A percentile compares a stretch with the other conserved stretches of the same genome.
Evolutionary conservation across 2,329 filamentous ascomycete genomes (phyloP).

Genomic region (Endoconidiophora polonica): DNA sequence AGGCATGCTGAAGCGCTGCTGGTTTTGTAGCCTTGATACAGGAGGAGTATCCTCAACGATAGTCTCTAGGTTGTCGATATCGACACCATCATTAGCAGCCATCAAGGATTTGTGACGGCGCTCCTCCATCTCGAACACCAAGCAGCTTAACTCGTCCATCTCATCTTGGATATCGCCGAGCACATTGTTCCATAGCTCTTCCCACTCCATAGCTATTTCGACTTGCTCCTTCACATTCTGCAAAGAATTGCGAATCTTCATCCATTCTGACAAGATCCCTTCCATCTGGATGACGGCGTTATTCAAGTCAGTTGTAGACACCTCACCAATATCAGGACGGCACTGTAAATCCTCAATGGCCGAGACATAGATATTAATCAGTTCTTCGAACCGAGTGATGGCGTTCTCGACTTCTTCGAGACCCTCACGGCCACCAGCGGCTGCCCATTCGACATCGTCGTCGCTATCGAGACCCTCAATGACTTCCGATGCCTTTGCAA

Average conservation of each 20-base stretch:
- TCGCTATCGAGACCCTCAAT: slow-evolving; percentile 80
- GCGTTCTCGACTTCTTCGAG: slow-evolving; percentile 56
- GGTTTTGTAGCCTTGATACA: slow-evolving; percentile 29
- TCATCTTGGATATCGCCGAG: slow-evolving; percentile 86
- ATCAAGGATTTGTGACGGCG: slow-evolving; percentile 67
- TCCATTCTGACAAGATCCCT: slow-evolving; percentile 67
- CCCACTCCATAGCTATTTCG: slow-evolving; percentile 97
- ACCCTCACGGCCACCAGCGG: slow-evolving; percentile 66
- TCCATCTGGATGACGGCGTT: slow-evolving; percentile 80
- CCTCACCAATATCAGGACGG: slow-evolving; percentile 55
- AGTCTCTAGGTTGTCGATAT: slow-evolving; percentile 79
- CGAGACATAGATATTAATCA: slow-evolving; percentile 82
- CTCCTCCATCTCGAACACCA: slow-evolving; percentile 98
- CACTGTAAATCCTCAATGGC: slow-evolving; percentile 86
- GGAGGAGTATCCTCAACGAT: slow-evolving; percentile 77
- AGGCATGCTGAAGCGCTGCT: slow-evolving; percentile 46
- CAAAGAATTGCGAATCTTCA: slow-evolving; percentile 59
- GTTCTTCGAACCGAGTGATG: slow-evolving; percentile 67
- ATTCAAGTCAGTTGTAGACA: slow-evolving; percentile 55
- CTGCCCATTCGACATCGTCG: slow-evolving; percentile 96
- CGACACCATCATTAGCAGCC: slow-evolving; percentile 46
- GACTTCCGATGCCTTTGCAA: slow-evolving; percentile 78
- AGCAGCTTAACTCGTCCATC: slow-evolving; percentile 56
- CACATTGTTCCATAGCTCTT: slow-evolving; percentile 88
- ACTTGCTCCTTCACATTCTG: slow-evolving; percentile 76